Base-by-base conservation (phyloP, 225 moss, liverwort and hornwort genomes). In the Marchantia polymorpha region DNA sequence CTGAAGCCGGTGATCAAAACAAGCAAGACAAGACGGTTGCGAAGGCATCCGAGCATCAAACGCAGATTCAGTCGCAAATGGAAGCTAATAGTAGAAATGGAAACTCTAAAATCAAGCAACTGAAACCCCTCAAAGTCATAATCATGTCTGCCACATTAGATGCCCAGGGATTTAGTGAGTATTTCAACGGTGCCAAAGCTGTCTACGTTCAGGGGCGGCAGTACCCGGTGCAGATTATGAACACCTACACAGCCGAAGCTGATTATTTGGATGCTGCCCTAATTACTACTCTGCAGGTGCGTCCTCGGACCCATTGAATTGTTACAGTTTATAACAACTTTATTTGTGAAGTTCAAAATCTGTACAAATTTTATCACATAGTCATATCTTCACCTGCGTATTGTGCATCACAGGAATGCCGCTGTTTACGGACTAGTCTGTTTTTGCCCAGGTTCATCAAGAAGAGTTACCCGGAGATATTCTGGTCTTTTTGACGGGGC, bases 61-160 rank as follows among this genome's bases (percentile, higher is more conserved):
- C 58, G n/a, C 22, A 54, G 16, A 52, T 13, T 52, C 49, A 78
- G 15, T 29, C 12, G 9, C 16, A 54, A 26, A 23, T 51, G 12
- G 74, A 55, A 80, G 63, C 26, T 39, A 77, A 83, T 25, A 16
- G 49, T 78, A 58, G 11, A 49, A 79, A 75, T 56, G 63, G 55
- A 4, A 39, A 47, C 49, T 52, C 72, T 9, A 53, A 69, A 47
- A 76, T 50, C 47, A 91, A 83, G 79, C 87, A 81, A 22, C 79
- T 85, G 49, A 83, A 78, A 73, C 84, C 95, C 55, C 81, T 99
- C 73, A 99, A 92, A 80, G 79, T 99, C 31, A 86, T 99, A 71
- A 84, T 95, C 10, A 95, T 95, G 99, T 99, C 99, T 80, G 95
- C 99, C 19, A 99, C 99, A 7, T 83, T 99, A 87, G 99, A 99